Conservation (phyloP, 495 filamentous ascomycete genomes). For the Astrothelium subdiscretum region DNA sequence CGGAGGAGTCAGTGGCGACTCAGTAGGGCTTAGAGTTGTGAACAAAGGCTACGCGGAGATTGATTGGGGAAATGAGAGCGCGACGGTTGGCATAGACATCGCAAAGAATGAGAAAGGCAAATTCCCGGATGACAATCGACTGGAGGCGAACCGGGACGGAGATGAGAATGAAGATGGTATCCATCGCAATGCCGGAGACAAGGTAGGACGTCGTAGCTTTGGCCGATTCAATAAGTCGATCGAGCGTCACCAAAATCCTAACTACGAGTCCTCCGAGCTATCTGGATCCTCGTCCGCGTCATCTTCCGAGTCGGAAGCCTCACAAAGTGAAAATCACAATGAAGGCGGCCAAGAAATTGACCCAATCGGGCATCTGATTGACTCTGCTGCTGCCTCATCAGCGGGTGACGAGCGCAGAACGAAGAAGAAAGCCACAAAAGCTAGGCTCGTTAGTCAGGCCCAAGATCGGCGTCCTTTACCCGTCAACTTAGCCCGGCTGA, state of each 20-base stretch:
- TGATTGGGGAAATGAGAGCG: constrained; percentile 14
- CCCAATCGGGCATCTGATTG: constrained; percentile 22
- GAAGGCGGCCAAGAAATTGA: constrained; percentile 27
- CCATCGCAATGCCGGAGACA: neutral
- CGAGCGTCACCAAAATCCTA: constrained; percentile 14
- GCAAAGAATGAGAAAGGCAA: neutral
- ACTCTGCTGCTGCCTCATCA: constrained; percentile 19
- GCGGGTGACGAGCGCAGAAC: constrained; percentile 22
- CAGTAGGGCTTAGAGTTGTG: constrained; percentile 21
- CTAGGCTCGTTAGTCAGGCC: constrained; percentile 27
- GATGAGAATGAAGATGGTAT: constrained; percentile 14
- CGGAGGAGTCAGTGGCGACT: neutral
- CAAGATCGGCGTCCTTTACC: constrained; percentile 45
- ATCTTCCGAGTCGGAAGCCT: constrained; percentile 17
- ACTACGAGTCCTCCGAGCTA: constrained; percentile 3
- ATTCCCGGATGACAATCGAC: neutral
- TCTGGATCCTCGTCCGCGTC: neutral
- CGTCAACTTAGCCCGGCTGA: constrained; percentile 43
- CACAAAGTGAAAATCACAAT: constrained; percentile 32
- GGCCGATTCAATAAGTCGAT: constrained; percentile 21
- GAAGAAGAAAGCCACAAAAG: constrained; percentile 21
- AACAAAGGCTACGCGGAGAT: constrained; percentile 35
- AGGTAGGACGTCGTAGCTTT: constrained; percentile 36
- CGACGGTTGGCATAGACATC: neutral
- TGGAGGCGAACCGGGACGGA: neutral